Conservation (phyloP, 768 basidiomycete species). For the Ramaria sp. region DNA sequence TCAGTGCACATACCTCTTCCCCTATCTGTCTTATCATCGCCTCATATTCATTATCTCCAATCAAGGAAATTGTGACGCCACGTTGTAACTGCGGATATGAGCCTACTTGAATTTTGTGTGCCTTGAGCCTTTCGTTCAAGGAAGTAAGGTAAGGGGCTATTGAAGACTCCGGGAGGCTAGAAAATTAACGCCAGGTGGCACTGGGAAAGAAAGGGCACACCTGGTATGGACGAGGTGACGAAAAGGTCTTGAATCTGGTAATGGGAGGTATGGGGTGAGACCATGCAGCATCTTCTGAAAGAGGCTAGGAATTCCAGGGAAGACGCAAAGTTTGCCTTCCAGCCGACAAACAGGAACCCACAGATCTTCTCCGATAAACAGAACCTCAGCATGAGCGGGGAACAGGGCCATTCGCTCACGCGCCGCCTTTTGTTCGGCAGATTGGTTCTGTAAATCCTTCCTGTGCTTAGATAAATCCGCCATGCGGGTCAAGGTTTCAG, state of each 20-base stretch:
- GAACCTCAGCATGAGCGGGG: slow-evolving; percentile 63
- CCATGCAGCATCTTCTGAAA: slow-evolving; percentile 75
- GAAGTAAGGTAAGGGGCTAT: slow-evolving; percentile 78
- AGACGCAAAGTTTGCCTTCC: slow-evolving; percentile 77
- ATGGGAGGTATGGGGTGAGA: slow-evolving; percentile 61
- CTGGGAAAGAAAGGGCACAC: slow-evolving; percentile 28
- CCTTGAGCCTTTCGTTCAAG: slow-evolving; percentile 61
- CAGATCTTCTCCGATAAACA: slow-evolving; percentile 70
- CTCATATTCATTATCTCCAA: slow-evolving; percentile 29
- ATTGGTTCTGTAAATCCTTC: slow-evolving; percentile 50
- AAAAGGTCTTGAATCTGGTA: slow-evolving; percentile 59
- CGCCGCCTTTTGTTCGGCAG: slow-evolving; percentile 63
- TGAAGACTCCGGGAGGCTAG: slow-evolving; percentile 68
- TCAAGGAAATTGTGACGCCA: slow-evolving; percentile 62
- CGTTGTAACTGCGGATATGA: slow-evolving; percentile 54
- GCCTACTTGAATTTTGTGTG: slow-evolving; percentile 73
- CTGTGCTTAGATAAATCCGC: slow-evolving; percentile 44
- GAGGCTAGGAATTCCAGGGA: slow-evolving; percentile 83
- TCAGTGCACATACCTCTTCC: slow-evolving; percentile 20
- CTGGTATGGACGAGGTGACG: slow-evolving; percentile 78
- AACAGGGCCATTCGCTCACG: slow-evolving; percentile 86
- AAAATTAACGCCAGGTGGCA: background rate
- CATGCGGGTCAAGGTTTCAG: slow-evolving; percentile 73
- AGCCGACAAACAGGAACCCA: slow-evolving; percentile 91
- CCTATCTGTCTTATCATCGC: slow-evolving; percentile 23